Conservation (phyloP, 371 early-diverging fungal species). For the Lichtheimia hyalospora region DNA sequence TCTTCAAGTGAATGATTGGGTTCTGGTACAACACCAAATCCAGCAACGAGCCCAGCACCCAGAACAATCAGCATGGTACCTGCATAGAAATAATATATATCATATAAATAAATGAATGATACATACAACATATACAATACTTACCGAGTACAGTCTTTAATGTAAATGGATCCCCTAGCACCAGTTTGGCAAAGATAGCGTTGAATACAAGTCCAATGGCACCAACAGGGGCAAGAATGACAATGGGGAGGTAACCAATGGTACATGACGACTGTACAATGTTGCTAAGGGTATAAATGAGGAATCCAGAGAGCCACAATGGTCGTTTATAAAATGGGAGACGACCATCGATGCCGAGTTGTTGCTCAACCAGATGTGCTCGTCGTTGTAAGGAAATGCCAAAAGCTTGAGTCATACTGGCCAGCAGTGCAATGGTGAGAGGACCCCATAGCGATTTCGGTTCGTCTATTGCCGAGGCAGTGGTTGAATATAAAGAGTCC, state of each 20-base stretch:
- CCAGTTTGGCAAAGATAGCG: constrained; percentile 72
- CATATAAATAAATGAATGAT: background rate
- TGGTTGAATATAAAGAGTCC: background rate
- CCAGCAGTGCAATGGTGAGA: constrained; percentile 36
- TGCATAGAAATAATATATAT: constrained; percentile 12
- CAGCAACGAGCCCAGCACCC: constrained; percentile 72
- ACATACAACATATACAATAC: background rate
- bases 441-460: constrained; percentile 30
- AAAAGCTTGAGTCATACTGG: constrained; percentile 65
- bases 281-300: constrained; percentile 70
- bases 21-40: constrained; percentile 81
- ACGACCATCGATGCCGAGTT: constrained; percentile 11
- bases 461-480: constrained; percentile 1
- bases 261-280: constrained; percentile 73
- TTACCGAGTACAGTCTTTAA: constrained; percentile 58
- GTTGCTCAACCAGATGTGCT: constrained; percentile 52
- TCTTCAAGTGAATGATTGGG: constrained; percentile 72
- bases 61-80: constrained; percentile 72
- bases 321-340: constrained; percentile 48
- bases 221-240: constrained; percentile 80
- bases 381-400: constrained; percentile 74
- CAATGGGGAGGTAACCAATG: constrained; percentile 78
- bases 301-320: constrained; percentile 55
- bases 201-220: constrained; percentile 81
- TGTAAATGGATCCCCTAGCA: constrained; percentile 69